Evolutionary conservation across 2,329 filamentous ascomycete genomes (phyloP).

Genomic region (Colletotrichum sp.): DNA sequence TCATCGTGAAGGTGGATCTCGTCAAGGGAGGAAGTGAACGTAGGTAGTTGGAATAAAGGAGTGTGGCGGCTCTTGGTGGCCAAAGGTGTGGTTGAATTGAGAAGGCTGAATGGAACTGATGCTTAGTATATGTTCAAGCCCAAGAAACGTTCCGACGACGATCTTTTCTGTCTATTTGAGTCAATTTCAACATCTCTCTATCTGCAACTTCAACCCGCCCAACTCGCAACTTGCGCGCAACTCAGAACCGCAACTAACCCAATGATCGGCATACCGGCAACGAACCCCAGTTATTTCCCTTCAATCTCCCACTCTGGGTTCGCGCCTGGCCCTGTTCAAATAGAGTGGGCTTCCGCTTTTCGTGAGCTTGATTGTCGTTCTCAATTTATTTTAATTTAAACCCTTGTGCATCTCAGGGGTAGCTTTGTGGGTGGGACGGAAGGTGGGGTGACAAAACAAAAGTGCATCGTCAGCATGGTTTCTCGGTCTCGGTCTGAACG

Average conservation of each 20-base stretch:
- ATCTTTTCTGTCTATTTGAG: not conserved
- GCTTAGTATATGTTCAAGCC: not conserved
- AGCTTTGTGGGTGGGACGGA: not conserved
- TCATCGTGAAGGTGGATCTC: not conserved
- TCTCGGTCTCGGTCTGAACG: not conserved
- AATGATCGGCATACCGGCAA: not conserved
- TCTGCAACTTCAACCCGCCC: not conserved
- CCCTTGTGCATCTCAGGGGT: not conserved
- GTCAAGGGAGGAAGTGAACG: not conserved
- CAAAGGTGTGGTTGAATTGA: not conserved
- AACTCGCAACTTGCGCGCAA: not conserved
- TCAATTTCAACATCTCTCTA: not conserved
- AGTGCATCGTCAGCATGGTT: not conserved
- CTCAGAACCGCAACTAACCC: not conserved
- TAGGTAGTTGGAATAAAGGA: not conserved
- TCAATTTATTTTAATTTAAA: not conserved
- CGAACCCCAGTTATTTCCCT: not conserved
- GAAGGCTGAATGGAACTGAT: not conserved
- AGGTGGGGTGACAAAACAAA: not conserved
- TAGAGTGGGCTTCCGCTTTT: not conserved
- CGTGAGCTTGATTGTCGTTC: not conserved
- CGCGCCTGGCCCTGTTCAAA: not conserved
- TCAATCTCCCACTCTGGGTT: not conserved
- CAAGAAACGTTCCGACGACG: not conserved
- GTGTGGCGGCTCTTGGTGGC: not conserved